phyloP scores from a whole-genome alignment of 164 flowering plant species.

The Nymphaea colorata region DNA sequence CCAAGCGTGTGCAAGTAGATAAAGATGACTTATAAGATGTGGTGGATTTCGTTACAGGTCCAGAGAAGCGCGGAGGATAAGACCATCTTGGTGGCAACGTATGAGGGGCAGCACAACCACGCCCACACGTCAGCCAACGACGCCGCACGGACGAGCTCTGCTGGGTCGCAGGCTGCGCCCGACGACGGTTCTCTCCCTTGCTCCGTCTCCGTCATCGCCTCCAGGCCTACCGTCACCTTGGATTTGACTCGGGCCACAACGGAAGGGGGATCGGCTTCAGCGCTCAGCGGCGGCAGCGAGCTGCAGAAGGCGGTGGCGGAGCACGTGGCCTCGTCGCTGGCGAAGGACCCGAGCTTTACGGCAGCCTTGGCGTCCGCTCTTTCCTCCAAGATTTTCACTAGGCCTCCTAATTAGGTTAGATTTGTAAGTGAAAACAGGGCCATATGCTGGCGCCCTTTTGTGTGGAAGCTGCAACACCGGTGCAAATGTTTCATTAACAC shows the following conservation, averaged over 20 bases:
- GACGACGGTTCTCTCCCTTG: slow-evolving; percentile 18
- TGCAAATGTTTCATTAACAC: too few relatives aligned
- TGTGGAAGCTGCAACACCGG: too few relatives aligned
- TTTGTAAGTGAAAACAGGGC: too few relatives aligned
- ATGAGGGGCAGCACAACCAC: slow-evolving; percentile 80
- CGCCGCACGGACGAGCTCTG: slow-evolving; percentile 20
- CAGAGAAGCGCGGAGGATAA: slow-evolving; percentile 66
- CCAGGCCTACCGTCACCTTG: slow-evolving; percentile 20
- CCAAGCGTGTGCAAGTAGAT: background rate
- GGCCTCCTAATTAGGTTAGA: too few relatives aligned
- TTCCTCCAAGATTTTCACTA: slow-evolving; percentile 6
- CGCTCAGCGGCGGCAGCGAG: slow-evolving; percentile 27
- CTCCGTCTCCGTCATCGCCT: slow-evolving; percentile 18
- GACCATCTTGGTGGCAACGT: slow-evolving; percentile 52
- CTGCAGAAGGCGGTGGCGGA: slow-evolving; percentile 6
- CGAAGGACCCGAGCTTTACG: slow-evolving; percentile 13
- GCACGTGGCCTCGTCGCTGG: slow-evolving; percentile 14
- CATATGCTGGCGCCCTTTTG: too few relatives aligned
- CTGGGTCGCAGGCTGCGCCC: slow-evolving; percentile 2
- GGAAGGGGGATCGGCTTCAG: slow-evolving; percentile 18
- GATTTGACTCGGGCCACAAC: slow-evolving; percentile 24
- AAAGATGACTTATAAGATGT: background rate
- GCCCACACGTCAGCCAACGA: slow-evolving; percentile 15
- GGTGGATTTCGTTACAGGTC: slow-evolving; percentile 28
- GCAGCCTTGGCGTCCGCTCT: slow-evolving; percentile 12